phyloP scores from a whole-genome alignment of 257 asterid genomes.

The Thymus mandschuricus region DNA sequence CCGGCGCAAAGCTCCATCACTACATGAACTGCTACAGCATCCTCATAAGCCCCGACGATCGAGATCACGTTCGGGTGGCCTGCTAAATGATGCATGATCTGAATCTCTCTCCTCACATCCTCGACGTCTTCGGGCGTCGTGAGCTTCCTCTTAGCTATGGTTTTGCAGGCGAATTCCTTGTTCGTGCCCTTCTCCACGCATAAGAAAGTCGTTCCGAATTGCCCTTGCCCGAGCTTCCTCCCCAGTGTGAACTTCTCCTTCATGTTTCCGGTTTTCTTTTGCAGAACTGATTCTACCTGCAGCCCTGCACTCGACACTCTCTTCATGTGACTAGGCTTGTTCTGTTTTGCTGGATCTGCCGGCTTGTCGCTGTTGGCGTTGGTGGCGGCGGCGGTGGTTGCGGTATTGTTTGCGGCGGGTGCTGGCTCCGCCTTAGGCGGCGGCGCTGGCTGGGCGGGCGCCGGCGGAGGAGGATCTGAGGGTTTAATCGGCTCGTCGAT shows the following conservation, averaged over 20 bases:
- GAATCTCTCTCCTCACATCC: conserved; percentile 90
- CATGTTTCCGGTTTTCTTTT: conserved; percentile 65
- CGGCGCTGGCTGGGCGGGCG: not conserved
- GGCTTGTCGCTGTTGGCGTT: conserved; percentile 31
- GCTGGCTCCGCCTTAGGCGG: not conserved
- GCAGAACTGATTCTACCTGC: conserved; percentile 70
- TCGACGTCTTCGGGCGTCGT: conserved; percentile 76
- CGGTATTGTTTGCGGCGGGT: not conserved
- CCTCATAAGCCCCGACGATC: conserved; percentile 87
- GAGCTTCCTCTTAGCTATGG: conserved; percentile 81
- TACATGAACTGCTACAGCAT: conserved; percentile 79
- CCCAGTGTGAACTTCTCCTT: conserved; percentile 72
- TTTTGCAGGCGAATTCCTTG: conserved; percentile 75
- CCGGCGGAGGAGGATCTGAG: conserved; percentile 30
- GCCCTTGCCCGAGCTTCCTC: conserved; percentile 83
- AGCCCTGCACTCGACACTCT: conserved; percentile 74
- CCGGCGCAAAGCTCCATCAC: conserved; percentile 94
- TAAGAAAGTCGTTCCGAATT: conserved; percentile 75
- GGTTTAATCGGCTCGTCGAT: conserved; percentile 37
- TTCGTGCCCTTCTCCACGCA: conserved; percentile 65
- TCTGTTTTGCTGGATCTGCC: conserved; percentile 31
- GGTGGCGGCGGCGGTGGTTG: not conserved
- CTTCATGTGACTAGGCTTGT: conserved; percentile 51
- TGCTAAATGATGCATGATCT: conserved; percentile 89
- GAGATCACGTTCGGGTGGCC: conserved; percentile 76